These are phyloP conservation scores for Chaetoceros muelleri DNA, from an alignment of 108 stramenopile species.

Conservation along the genomic window DNA sequence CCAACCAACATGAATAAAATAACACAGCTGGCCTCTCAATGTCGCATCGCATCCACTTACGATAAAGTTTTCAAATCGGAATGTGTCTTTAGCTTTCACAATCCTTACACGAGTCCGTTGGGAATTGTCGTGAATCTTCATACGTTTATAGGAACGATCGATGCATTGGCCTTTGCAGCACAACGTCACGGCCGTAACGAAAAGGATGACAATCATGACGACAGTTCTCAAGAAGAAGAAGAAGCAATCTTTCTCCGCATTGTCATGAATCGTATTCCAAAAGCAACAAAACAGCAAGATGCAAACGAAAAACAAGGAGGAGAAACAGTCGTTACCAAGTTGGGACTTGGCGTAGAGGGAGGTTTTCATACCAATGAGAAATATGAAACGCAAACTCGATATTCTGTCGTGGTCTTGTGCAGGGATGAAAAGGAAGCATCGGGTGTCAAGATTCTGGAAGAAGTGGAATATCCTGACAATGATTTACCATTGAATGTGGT, in stretches of 20 bases:
- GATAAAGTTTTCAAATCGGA: slow-evolving; percentile 82
- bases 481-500: slow-evolving; percentile 59
- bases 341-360: slow-evolving; percentile 91
- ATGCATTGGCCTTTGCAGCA: slow-evolving; percentile 31
- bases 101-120: slow-evolving; percentile 60
- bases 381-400: slow-evolving; percentile 47
- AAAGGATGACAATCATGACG: slow-evolving; percentile 16
- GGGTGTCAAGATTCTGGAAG: slow-evolving; percentile 14
- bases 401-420: slow-evolving; percentile 69
- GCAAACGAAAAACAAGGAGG: slow-evolving; percentile 7
- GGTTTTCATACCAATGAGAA: slow-evolving; percentile 84
- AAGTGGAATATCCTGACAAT: slow-evolving; percentile 46
- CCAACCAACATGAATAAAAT: slow-evolving; percentile 40
- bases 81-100: slow-evolving; percentile 85
- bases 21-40: slow-evolving; percentile 29
- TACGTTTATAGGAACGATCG: slow-evolving; percentile 79
- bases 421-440: slow-evolving; percentile 22
- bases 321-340: slow-evolving; percentile 42
- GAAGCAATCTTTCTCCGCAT: slow-evolving; percentile 38
- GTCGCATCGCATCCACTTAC: slow-evolving; percentile 49
- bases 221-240: slow-evolving; percentile 5
- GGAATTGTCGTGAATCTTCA: slow-evolving; percentile 85
- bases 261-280: slow-evolving; percentile 19
- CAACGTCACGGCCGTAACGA: slow-evolving; percentile 36
- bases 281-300: slow-evolving; percentile 5